Evolutionary conservation across 176 grass and related monocot species (phyloP), one percentile per base, ranked within the genome.

Genomic region (Rhynchospora tenuis): DNA sequence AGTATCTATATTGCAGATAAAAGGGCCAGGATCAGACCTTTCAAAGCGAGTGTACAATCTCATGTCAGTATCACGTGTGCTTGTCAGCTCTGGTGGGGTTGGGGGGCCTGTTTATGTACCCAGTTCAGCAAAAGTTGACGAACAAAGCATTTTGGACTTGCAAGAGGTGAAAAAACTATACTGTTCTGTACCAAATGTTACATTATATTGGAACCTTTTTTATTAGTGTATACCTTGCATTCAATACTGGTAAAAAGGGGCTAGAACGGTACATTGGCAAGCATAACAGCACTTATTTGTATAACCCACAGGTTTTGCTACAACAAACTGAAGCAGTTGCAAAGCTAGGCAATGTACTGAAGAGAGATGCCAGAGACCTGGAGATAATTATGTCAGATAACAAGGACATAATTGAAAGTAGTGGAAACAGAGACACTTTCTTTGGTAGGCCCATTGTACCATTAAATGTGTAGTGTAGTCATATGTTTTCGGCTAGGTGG

Each of bases 291-390:
- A 67, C 60, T 65, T 45, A 6, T 80, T 75, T 52, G 44, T 19
- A 48, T 46, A 19, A 64, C 62, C 80, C 19, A 79, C 66, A 98
- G 95, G 83, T 88, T 75, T 89, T 99, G 14, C 91, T 93, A 59
- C 91, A 93, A 81, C 92, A 99, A 86, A 99, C 91, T 0, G 91
- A 93, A 79, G 96, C 93, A n/a, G 89, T 99, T 92, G 91, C 88
- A 3, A 95, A 89, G 80, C 85, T 99, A 80, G 93, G 93, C 15
- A 91, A 88, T 89, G 96, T 99, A 54, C 64, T 99, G 61, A 99
- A 99, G 88, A 95, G 91, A 81, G 93, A 99, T 83, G 88, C 90
- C 27, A 89, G 93, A 43, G 96, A 99, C 54, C 47, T 92, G 72
- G 93, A 93, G 84, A 99, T 99, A 62, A 89, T 99, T 62, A 88